These are phyloP conservation scores for Naganishia randhawae DNA, from an alignment of 768 basidiomycete genomes.

Conservation along the genomic window DNA sequence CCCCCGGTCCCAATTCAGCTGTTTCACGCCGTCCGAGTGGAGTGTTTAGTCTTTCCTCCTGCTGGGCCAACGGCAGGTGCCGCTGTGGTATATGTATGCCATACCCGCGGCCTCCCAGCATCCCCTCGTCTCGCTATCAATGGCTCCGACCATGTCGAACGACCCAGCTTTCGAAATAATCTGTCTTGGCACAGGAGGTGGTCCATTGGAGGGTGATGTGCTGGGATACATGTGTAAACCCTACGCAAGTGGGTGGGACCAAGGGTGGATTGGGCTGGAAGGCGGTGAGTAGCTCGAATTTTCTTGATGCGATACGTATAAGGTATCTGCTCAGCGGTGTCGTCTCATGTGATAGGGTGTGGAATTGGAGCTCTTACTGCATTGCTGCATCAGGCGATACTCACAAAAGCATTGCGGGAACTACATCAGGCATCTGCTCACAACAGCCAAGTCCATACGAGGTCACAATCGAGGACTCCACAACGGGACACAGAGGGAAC, in stretches of 20 bases:
- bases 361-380: constrained; percentile 70
- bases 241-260: constrained; percentile 63
- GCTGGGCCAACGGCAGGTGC: no score
- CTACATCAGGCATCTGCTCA: constrained; percentile 30
- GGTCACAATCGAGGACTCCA: constrained; percentile 54
- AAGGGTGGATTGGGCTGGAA: constrained; percentile 79
- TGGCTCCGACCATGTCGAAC: not conserved
- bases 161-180: constrained; percentile 49
- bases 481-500: constrained; percentile 15
- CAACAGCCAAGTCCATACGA: constrained; percentile 33
- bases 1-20: no score
- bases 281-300: constrained; percentile 61
- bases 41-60: no score
- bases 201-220: constrained; percentile 82
- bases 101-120: not conserved
- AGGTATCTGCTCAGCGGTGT: not conserved
- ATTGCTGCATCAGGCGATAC: constrained; percentile 55
- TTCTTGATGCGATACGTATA: no score
- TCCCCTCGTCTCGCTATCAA: no score
- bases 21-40: no score
- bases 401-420: constrained; percentile 21
- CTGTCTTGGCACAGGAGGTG: constrained; percentile 70
- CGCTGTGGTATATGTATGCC: not conserved
- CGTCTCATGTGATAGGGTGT: constrained; percentile 60
- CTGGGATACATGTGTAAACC: constrained; percentile 88